Base-by-base conservation (phyloP, 495 filamentous ascomycete genomes). In the Neurospora tetrasperma region DNA sequence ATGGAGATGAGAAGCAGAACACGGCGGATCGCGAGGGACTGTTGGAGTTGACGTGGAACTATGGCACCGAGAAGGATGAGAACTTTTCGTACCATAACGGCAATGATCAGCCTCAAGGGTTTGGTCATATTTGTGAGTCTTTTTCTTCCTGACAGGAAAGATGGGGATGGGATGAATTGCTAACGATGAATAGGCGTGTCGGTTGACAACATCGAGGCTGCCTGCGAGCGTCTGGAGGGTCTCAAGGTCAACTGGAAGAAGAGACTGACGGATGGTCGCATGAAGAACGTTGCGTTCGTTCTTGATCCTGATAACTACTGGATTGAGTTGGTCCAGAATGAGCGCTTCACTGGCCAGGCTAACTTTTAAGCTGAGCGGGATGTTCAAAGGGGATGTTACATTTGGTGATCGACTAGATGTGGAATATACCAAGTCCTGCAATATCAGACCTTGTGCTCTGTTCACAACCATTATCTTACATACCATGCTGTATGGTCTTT, bases 271-370 rank as follows among this genome's bases (percentile, higher is more conserved):
- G 94, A 98, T 73, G 94, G 94, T 1, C 85, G 92, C 48, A 97
- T 97, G 94, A 94, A 92, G 87, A 92, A 94, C 78, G 90, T 98
- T n/a, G 96, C 96, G 0, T 98, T 98, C 80, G 80, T 98, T 27
- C 84, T 97, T 11, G 95, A 99, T 80, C 96, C 96, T 0, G 96
- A 99, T 82, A 89, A 89, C 38, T 97, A 97, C 79, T 96, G 93
- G 92, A 88, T 97, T 72, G 94, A 98, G 84, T 83, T 97, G 71
- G 89, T 97, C 70, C 93, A 97, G 84, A 90, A 91, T 41, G 88
- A 90, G 80, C 82, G 83, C 6, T 82, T 88, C 62, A 82, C 88
- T 59, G 81, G 81, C n/a, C 81, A 86, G 80, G 78, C 79, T 20
- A 88, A 86, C 76, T 88, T 86, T 76, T 89, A 77, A 71, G 27